Conservation (phyloP, 108 stramenopile species). For the Chaetoceros tenuissimus region DNA sequence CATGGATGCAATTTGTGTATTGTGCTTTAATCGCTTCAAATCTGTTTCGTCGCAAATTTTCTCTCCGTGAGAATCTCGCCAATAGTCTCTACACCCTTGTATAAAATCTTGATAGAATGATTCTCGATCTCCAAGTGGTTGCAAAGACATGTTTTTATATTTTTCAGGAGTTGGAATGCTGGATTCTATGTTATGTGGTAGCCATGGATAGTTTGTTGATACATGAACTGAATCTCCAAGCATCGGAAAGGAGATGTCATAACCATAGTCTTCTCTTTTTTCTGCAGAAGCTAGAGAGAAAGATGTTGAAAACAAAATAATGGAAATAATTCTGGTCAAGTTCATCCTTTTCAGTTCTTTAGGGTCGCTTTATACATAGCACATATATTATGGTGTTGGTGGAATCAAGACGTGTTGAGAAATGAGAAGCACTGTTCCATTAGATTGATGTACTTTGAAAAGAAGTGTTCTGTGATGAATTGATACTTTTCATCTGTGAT, state of each 20-base stretch:
- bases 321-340: too few relatives aligned
- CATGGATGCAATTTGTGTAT: slow-evolving; percentile 8
- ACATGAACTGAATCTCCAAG: slow-evolving; percentile 15
- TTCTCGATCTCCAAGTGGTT: slow-evolving; percentile 33
- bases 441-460: too few relatives aligned
- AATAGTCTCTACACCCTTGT: slow-evolving; percentile 28
- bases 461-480: too few relatives aligned
- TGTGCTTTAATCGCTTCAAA: slow-evolving; percentile 13
- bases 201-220: slow-evolving; percentile 36
- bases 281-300: too few relatives aligned
- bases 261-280: slow-evolving; percentile 7
- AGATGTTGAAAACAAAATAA: too few relatives aligned
- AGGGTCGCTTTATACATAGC: too few relatives aligned
- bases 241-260: slow-evolving; percentile 31
- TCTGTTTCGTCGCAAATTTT: neutral
- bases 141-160: slow-evolving; percentile 31
- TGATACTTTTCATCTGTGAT: too few relatives aligned
- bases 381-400: too few relatives aligned
- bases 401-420: too few relatives aligned
- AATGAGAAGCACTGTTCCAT: too few relatives aligned
- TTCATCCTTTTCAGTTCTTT: too few relatives aligned
- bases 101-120: slow-evolving; percentile 35
- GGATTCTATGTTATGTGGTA: slow-evolving; percentile 43
- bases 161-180: slow-evolving; percentile 9
- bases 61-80: slow-evolving; percentile 8